Base-by-base conservation (phyloP, 2,329 filamentous ascomycete genomes). In the Dissoconium aciculare region DNA sequence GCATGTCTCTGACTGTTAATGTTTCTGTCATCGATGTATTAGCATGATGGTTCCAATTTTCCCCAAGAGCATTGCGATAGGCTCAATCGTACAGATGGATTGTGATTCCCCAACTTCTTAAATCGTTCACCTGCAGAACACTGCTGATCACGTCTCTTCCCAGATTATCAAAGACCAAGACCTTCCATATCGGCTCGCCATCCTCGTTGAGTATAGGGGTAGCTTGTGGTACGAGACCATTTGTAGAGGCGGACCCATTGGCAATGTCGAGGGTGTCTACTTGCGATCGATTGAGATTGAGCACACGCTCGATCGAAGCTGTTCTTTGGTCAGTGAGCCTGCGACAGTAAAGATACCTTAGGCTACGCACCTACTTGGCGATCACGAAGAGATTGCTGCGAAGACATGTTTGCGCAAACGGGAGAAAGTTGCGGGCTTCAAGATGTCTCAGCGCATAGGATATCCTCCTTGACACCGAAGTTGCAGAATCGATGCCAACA, bases 71-170 rank as follows among this genome's bases (percentile, higher is more conserved):
- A n/a, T n/a, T n/a, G n/a, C n/a, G n/a, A n/a, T n/a, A n/a, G n/a
- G n/a, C n/a, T n/a, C n/a, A n/a, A n/a, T 53, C 67, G 37, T 68
- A 91, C 82, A 93, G 73, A 59, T 94, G 83, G 67, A 93, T 89
- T 23, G 84, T 95, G 32, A 95, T 80, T n/a, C 91, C 89, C 72
- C 89, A 84, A 38, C 78, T 72, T 40, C 91, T 70, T 51, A 98
- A 63, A 58, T 98, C 89, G 51, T 84, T 93, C 40, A 98, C 89
- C 36, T 85, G 71, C 41, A 98, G 65, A 2, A 98, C 85, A 50
- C 85, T 94, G 62, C 84, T 94, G 50, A 98, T 94, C 36, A 98
- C 81, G 69, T 95, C 85, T 54, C 85, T 71, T 28, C 87, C 89
- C 45, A 78, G 60, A 45, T 87, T 79, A 57, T 98, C 91, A 52